These are phyloP conservation scores for Clavispora fructus DNA, from an alignment of 805 yeast genomes.

Conservation along the genomic window DNA sequence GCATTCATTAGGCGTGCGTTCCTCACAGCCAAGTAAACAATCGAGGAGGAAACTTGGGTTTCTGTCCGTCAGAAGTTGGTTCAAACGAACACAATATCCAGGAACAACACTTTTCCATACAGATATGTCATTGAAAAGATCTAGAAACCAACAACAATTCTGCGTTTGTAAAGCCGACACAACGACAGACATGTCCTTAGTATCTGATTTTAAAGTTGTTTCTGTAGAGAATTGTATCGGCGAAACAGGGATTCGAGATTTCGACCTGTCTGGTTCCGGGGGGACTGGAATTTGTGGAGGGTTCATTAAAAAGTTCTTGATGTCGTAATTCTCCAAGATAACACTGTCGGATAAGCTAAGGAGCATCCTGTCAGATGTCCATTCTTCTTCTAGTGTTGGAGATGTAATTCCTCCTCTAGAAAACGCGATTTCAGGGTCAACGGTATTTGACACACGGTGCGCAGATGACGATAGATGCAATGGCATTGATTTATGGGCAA, in stretches of 20 bases:
- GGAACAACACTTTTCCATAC: slow-evolving; percentile 37
- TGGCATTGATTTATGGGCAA: background rate
- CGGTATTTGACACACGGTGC: background rate
- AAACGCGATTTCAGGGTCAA: background rate
- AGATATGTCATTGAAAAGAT: slow-evolving; percentile 33
- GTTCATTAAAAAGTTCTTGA: slow-evolving; percentile 21
- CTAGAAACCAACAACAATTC: slow-evolving; percentile 35
- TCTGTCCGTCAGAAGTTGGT: slow-evolving; percentile 6
- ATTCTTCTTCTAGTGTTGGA: background rate
- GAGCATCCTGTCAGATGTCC: background rate
- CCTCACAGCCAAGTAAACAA: slow-evolving; percentile 26
- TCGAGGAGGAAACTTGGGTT: slow-evolving; percentile 19
- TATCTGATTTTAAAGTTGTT: background rate
- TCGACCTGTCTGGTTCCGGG: background rate
- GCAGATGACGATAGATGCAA: background rate
- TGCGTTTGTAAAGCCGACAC: slow-evolving; percentile 15
- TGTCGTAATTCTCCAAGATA: slow-evolving; percentile 21
- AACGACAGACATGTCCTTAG: background rate
- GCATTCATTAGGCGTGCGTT: slow-evolving; percentile 6
- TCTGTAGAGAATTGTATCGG: background rate
- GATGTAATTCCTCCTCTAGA: background rate
- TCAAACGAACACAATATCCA: slow-evolving; percentile 22
- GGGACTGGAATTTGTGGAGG: slow-evolving; percentile 7
- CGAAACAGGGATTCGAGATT: background rate
- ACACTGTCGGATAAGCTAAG: slow-evolving; percentile 5